Conservation (phyloP, 106 monocot species). For the Cymbidium sinense region DNA sequence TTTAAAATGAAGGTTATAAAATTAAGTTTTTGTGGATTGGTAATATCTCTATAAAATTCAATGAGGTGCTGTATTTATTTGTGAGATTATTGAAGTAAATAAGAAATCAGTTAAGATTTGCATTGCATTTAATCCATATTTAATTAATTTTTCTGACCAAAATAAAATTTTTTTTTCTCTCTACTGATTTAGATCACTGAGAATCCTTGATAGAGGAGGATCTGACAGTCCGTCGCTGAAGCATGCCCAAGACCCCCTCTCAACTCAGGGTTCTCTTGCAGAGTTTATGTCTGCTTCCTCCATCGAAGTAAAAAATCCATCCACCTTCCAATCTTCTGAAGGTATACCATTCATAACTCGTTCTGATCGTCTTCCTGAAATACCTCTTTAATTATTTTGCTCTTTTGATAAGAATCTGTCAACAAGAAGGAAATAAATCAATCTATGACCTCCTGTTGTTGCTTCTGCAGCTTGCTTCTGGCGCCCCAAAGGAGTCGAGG, state of each 20-base stretch:
- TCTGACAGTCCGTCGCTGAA: neutral
- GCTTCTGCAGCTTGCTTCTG: neutral
- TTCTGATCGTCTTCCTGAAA: too few relatives aligned
- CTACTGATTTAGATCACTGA: conserved; percentile 3
- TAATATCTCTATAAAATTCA: too few relatives aligned
- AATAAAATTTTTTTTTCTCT: neutral
- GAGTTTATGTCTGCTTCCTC: conserved; percentile 4
- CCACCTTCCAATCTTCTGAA: conserved; percentile 16
- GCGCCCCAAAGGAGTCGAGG: neutral
- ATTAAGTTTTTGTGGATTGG: too few relatives aligned
- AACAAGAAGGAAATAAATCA: too few relatives aligned
- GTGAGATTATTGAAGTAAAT: too few relatives aligned
- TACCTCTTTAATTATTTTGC: too few relatives aligned
- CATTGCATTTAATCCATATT: neutral
- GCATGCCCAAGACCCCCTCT: neutral
- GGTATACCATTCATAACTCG: conserved; percentile 15
- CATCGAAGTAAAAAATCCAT: conserved; percentile 11
- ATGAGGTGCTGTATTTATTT: too few relatives aligned
- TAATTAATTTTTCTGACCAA: too few relatives aligned
- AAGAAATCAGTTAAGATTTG: neutral
- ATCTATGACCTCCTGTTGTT: neutral
- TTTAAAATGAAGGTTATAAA: too few relatives aligned
- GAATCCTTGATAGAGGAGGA: conserved; percentile 15
- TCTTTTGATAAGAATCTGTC: too few relatives aligned
- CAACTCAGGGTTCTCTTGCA: conserved; percentile 13